Conservation (phyloP, 176 grass and related monocot genomes). For the Musa troglodytarum region DNA sequence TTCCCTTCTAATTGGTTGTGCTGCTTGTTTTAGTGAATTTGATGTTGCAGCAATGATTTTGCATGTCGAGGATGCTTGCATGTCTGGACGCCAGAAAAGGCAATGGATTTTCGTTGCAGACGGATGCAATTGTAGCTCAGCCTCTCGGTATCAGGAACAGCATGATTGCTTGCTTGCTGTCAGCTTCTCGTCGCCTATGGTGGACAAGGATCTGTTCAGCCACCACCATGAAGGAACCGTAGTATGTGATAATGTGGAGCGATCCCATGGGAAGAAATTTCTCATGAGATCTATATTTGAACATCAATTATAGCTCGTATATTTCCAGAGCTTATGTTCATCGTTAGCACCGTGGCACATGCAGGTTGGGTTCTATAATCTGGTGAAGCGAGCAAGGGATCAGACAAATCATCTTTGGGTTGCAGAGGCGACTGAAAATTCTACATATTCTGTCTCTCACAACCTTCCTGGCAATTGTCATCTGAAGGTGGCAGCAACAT, state of each 20-base stretch:
- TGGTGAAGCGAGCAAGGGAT: conserved; percentile 70
- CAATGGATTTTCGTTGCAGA: conserved; percentile 90
- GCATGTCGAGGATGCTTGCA: conserved; percentile 61
- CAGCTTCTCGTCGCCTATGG: conserved; percentile 44
- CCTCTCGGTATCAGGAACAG: conserved; percentile 29
- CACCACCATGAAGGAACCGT: conserved; percentile 44
- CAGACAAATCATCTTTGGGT: conserved; percentile 74
- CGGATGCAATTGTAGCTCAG: conserved; percentile 44
- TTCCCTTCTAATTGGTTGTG: not conserved
- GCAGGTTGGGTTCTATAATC: conserved; percentile 87
- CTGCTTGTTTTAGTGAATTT: conserved; percentile 72
- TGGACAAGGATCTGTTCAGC: conserved; percentile 61
- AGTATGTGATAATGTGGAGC: conserved; percentile 36
- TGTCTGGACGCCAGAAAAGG: conserved; percentile 56
- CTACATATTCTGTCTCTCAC: conserved; percentile 42
- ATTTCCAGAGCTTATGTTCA: not conserved
- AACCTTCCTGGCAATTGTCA: conserved; percentile 60
- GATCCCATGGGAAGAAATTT: not conserved
- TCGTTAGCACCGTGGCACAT: not conserved
- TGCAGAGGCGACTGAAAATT: conserved; percentile 63
- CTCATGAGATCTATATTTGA: not conserved
- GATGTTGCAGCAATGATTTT: conserved; percentile 73
- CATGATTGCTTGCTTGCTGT: conserved; percentile 62
- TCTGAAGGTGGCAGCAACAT: conserved; percentile 48
- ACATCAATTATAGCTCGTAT: not conserved